Evolutionary conservation across 257 asterid genomes (phyloP).

Genomic region (Gardenia jasminoides): DNA sequence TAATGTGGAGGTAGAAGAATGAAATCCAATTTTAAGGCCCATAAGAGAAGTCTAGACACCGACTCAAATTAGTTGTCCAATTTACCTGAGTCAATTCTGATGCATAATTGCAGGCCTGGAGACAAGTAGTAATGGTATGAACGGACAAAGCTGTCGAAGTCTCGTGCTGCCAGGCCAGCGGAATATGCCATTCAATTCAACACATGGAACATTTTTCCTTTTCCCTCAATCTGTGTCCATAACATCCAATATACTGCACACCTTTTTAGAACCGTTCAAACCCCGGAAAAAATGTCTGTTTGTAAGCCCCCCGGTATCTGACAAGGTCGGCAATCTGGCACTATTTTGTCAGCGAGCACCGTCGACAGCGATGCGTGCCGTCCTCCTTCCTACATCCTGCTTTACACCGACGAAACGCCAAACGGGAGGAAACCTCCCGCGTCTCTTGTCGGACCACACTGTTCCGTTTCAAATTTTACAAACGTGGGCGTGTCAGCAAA

Average conservation of each 20-base stretch:
- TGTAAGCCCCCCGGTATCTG: background rate
- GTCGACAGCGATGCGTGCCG: slow-evolving; percentile 6
- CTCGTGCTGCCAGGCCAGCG: too few relatives aligned
- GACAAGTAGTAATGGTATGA: too few relatives aligned
- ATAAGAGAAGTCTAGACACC: too few relatives aligned
- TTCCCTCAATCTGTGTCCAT: background rate
- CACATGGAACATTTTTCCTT: slow-evolving; percentile 8
- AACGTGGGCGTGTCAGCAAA: slow-evolving; percentile 6
- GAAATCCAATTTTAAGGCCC: too few relatives aligned
- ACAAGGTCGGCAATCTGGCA: slow-evolving; percentile 7
- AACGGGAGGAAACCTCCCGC: background rate
- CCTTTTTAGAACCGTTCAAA: background rate
- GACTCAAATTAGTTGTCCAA: background rate
- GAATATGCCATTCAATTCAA: slow-evolving; percentile 12
- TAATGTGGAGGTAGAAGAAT: too few relatives aligned
- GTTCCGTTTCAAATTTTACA: background rate
- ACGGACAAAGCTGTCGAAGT: background rate
- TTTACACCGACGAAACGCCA: background rate
- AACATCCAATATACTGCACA: background rate
- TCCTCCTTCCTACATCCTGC: background rate
- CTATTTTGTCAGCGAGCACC: background rate
- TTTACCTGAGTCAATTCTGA: background rate
- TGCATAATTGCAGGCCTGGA: too few relatives aligned
- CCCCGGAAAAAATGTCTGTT: too few relatives aligned
- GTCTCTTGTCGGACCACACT: background rate